phyloP scores from a whole-genome alignment of 352 stramenopile genomes.

The Globisporangium uncinulatum region DNA sequence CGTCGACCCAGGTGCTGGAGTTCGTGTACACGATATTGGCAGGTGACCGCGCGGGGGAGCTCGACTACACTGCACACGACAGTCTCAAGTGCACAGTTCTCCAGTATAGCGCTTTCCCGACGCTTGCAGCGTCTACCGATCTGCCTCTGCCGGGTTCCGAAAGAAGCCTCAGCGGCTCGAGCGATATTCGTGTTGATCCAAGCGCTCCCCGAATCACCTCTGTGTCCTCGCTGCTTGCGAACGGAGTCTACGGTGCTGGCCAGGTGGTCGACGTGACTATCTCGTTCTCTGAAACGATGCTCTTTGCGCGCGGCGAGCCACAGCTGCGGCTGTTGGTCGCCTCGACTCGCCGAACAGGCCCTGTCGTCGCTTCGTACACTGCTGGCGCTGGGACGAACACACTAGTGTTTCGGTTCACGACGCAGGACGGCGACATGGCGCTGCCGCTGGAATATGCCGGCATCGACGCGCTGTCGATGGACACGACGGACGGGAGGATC shows the following conservation, averaged over 20 bases:
- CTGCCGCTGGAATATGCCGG: constrained; percentile 53
- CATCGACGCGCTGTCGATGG: constrained; percentile 39
- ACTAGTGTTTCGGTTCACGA: constrained; percentile 35
- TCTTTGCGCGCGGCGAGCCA: constrained; percentile 18
- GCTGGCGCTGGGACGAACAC: constrained; percentile 31
- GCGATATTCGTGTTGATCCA: constrained; percentile 35
- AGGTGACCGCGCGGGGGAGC: constrained; percentile 35
- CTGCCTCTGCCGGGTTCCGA: constrained; percentile 37
- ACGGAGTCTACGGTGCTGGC: constrained; percentile 53
- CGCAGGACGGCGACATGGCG: constrained; percentile 40
- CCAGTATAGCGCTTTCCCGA: constrained; percentile 40
- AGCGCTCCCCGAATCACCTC: constrained; percentile 35
- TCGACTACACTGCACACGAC: constrained; percentile 42
- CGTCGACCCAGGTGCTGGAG: constrained; percentile 29
- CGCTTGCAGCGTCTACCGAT: constrained; percentile 28
- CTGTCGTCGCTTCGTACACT: constrained; percentile 26
- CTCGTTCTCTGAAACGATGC: constrained; percentile 49
- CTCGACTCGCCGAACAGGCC: background rate
- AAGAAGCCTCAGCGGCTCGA: constrained; percentile 32
- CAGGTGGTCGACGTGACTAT: constrained; percentile 47
- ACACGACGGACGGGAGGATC: constrained; percentile 10
- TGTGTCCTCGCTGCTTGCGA: constrained; percentile 34
- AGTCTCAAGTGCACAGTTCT: constrained; percentile 44
- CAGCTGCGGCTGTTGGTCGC: constrained; percentile 39
- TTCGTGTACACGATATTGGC: constrained; percentile 51